A percentile compares a stretch with the other conserved stretches of the same genome.
Conservation (phyloP, 768 basidiomycete genomes). For the Mycena galericulata region DNA sequence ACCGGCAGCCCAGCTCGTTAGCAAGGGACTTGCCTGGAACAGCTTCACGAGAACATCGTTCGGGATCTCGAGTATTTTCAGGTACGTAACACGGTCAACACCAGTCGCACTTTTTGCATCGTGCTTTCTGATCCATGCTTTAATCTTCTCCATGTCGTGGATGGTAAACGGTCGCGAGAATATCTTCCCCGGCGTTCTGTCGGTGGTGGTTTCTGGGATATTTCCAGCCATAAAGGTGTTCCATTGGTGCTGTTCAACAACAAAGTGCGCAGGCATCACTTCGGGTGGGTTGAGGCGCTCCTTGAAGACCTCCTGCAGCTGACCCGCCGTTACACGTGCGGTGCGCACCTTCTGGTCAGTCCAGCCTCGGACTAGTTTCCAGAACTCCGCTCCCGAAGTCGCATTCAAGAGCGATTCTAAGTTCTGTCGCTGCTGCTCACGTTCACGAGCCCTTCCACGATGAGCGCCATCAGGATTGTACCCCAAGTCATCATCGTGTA, state of each 20-base stretch:
- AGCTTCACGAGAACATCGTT: not conserved
- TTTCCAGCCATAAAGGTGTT: not conserved
- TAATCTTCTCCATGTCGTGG: not conserved
- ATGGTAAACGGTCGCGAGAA: not conserved
- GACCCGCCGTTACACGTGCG: not conserved
- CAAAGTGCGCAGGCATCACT: not conserved
- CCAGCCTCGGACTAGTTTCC: not conserved
- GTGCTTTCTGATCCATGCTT: not conserved
- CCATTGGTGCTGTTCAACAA: not conserved
- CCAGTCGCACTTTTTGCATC: not conserved
- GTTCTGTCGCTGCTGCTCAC: not conserved
- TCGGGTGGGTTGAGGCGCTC: conserved; percentile 1
- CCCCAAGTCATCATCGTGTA: not conserved
- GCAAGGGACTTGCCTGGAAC: not conserved
- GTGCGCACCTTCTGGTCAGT: not conserved
- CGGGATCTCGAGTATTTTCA: not conserved
- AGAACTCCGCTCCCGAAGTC: not conserved
- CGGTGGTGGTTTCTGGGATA: not conserved
- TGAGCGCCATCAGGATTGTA: too few relatives aligned
- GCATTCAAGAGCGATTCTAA: not conserved
- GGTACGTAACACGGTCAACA: not conserved
- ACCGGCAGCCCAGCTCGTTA: not conserved
- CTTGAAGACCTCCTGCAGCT: not conserved
- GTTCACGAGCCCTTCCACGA: not conserved
- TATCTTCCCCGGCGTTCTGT: not conserved